A percentile compares a stretch with the other conserved stretches of the same genome.
Evolutionary conservation across 1,139 yeast genomes (phyloP).

Genomic region (Blastobotrys capitulatus): DNA sequence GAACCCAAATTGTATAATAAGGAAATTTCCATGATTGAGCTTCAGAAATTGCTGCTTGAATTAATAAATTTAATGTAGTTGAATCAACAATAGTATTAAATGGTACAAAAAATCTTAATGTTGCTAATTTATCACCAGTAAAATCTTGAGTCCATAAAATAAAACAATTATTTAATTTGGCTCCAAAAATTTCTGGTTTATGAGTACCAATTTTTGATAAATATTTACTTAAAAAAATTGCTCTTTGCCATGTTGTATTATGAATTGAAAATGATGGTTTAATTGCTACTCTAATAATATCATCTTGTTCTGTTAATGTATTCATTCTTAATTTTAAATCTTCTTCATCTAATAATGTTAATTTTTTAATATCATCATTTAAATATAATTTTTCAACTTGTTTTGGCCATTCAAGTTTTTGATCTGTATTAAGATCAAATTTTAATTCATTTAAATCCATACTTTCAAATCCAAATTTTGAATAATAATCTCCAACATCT

Average conservation of each 20-base stretch:
- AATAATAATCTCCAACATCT: constrained; percentile 66
- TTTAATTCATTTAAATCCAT: constrained; percentile 23
- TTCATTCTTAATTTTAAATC: constrained; percentile 27
- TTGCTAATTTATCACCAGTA: constrained; percentile 34
- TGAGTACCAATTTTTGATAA: constrained; percentile 13
- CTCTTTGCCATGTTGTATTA: constrained; percentile 28
- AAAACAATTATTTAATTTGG: constrained; percentile 31
- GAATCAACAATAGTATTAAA: constrained; percentile 8
- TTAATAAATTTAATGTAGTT: constrained; percentile 14
- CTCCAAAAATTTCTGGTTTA: constrained; percentile 33
- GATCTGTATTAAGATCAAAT: constrained; percentile 21
- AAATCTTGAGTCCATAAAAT: constrained; percentile 46
- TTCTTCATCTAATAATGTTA: constrained; percentile 32
- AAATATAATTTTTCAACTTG: constrained; percentile 30
- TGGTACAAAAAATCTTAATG: constrained; percentile 28
- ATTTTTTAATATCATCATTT: constrained; percentile 32
- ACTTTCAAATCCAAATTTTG: constrained; percentile 49
- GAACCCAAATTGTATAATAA: constrained; percentile 24
- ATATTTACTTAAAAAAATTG: constrained; percentile 33
- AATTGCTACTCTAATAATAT: constrained; percentile 10
- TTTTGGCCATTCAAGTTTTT: constrained; percentile 13
- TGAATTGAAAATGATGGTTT: constrained; percentile 15
- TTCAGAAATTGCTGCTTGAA: constrained; percentile 27
- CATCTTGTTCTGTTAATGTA: constrained; percentile 23
- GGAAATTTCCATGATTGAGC: constrained; percentile 24